phyloP scores from a whole-genome alignment of 768 basidiomycete species.

The Suillus clintonianus region DNA sequence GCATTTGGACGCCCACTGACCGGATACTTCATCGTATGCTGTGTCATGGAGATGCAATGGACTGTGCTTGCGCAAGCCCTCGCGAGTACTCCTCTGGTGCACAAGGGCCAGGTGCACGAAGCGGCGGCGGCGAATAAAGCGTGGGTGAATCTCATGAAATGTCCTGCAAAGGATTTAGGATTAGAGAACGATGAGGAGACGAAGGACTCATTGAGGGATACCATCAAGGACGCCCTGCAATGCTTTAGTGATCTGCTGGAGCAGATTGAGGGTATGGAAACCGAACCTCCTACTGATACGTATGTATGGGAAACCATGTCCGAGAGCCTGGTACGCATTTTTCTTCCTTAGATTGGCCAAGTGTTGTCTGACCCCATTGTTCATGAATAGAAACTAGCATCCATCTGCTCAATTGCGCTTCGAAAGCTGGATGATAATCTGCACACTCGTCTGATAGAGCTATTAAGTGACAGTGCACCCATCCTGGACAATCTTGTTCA shows the following conservation, averaged over 20 bases:
- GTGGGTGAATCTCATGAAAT: constrained; percentile 69
- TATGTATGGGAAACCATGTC: constrained; percentile 94
- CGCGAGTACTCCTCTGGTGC: constrained; percentile 37
- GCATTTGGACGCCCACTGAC: constrained; percentile 76
- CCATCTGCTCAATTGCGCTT: constrained; percentile 75
- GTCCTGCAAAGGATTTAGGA: constrained; percentile 41
- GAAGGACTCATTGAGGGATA: constrained; percentile 43
- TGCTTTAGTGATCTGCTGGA: constrained; percentile 76
- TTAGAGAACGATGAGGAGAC: constrained; percentile 39
- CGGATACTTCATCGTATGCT: constrained; percentile 89
- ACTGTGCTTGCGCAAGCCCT: constrained; percentile 78
- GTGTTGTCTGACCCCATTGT: not conserved
- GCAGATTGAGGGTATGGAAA: constrained; percentile 83
- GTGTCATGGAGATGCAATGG: constrained; percentile 84
- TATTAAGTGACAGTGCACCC: constrained; percentile 83
- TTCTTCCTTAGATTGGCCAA: not conserved
- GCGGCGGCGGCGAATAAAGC: constrained; percentile 85
- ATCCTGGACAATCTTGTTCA: constrained; percentile 83
- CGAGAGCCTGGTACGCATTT: constrained; percentile 69
- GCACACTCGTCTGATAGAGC: constrained; percentile 64
- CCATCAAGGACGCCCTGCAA: constrained; percentile 65
- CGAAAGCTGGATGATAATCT: constrained; percentile 69
- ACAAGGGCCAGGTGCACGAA: constrained; percentile 38
- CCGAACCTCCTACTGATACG: constrained; percentile 78
- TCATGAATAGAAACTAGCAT: constrained; percentile 74